Evolutionary conservation across 176 grass and related monocot genomes (phyloP).

Genomic region (Avena atlantica): DNA sequence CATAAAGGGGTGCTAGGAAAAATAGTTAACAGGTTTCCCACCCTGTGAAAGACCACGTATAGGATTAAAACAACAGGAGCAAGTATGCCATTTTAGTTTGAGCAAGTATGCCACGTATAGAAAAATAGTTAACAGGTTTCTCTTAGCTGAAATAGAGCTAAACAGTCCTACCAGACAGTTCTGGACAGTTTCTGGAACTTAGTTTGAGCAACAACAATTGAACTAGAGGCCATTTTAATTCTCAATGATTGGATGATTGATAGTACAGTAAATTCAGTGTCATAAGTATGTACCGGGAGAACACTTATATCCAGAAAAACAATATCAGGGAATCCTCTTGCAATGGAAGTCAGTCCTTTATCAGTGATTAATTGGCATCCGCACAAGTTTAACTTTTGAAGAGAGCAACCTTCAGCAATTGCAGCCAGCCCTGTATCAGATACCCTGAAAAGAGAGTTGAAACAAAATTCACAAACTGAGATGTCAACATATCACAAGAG

Average conservation of each 20-base stretch:
- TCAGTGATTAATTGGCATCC: slow-evolving; percentile 81
- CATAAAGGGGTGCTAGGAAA: background rate
- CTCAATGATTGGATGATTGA: background rate
- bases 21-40: background rate
- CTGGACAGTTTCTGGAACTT: background rate
- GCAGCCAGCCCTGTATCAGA: slow-evolving; percentile 70
- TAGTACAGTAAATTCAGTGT: slow-evolving; percentile 1
- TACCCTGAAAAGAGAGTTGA: slow-evolving; percentile 54
- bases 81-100: too few species aligned
- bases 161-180: background rate
- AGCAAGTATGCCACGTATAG: too few species aligned
- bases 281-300: slow-evolving; percentile 60
- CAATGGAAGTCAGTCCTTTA: slow-evolving; percentile 70
- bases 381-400: slow-evolving; percentile 65
- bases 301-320: slow-evolving; percentile 78
- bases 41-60: background rate
- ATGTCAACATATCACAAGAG: slow-evolving; percentile 29
- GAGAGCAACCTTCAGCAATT: slow-evolving; percentile 74
- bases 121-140: too few species aligned
- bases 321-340: slow-evolving; percentile 79
- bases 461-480: slow-evolving; percentile 8
- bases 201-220: background rate
- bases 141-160: background rate
- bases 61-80: background rate
- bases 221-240: background rate